Evolutionary conservation across 805 yeast species (phyloP), one percentile per base, ranked within the genome.

Genomic region (Candida schatavii): DNA sequence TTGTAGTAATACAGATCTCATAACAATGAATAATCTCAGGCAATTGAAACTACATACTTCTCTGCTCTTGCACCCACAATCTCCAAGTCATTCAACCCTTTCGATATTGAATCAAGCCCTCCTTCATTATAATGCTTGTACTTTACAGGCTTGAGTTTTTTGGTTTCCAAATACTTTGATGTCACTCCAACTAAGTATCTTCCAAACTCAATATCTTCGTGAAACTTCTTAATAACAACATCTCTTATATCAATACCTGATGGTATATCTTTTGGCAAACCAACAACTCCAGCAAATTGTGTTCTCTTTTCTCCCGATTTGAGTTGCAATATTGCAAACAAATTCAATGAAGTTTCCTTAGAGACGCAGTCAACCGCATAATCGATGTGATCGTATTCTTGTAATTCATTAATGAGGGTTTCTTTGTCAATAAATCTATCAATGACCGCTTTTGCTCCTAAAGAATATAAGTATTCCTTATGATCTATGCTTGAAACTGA

Each of bases 321-420:
- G 9, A 50, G 43, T 28, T 32, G 4, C 17, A 68, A 41, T 2
- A 69, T 45, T 13, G 55, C 55, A 9, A 65, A 44, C 3, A 70
- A 58, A 6, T 46, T 38, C 3, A 55, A 51, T 3, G 75, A 62
- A 6, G 73, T 69, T 30, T 63, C 61, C 40, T 63, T 68, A 3
- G 75, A 70, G 14, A 70, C 69, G 42, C 72, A 68, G 49, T 72
- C 76, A 32, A 72, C 61, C n/a, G 71, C 77, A 46, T 54, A 62
- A 19, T 57, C 54, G 3, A 68, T 41, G 7, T 62, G 61, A 11
- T 53, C 51, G 5, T 5, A 15, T 26, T 14, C 19, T 31, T 22
- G 10, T 11, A 5, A 25, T 31, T 11, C 35, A 17, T 22, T 7
- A 15, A 14, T 11, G 19, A 31, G 15, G 6, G 15, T 18, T 7